Evolutionary conservation across 202 grass and related monocot genomes (phyloP), one percentile per base, ranked within the genome.

Genomic region (Brachypodium distachyon): DNA sequence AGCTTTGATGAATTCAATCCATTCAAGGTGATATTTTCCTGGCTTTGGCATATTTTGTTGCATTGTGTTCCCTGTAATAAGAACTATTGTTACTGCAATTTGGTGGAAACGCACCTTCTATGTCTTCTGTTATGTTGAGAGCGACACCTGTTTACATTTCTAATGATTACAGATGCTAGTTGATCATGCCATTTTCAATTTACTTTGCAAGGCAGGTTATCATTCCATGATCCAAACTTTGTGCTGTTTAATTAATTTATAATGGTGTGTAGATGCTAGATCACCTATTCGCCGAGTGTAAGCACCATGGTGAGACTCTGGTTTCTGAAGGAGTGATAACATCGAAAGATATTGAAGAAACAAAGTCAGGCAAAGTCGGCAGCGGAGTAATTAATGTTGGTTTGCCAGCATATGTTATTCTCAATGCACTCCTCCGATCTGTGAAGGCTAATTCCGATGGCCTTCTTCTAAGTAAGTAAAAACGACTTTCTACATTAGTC

Each of bases 401-500:
- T 70, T 92, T 98, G 62, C 96, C 91, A 3, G 96, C 96, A 34
- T 92, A 92, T 84, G 87, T 76, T 46, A 98, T 95, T 39, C 80
- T 98, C 78, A 84, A 89, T 63, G 73, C 63, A 76, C 89, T 98
- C 55, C 74, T 98, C 37, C 74, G 73, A 53, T 98, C 96, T 36
- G 89, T 87, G 56, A 90, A 89, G 37, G 80, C 66, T 12, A 80
- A 89, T 75, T 87, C 77, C 23, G 83, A 80, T 78, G 89, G 96
- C 56, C 33, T 95, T 27, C 1, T 98, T 74, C 77, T 90, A 53
- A 89, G 96, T 98, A 74, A 94, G 91, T 87, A 54, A 57, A 52
- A 80, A 62, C 42, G 29, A 9, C 70, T 50, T 80, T 57, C 33
- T 67, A 7, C 56, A 59, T 0, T 67, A 17, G n/a, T 8, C 63